phyloP scores from a whole-genome alignment of 371 early-diverging fungal species.

The Mortierella sp. region DNA sequence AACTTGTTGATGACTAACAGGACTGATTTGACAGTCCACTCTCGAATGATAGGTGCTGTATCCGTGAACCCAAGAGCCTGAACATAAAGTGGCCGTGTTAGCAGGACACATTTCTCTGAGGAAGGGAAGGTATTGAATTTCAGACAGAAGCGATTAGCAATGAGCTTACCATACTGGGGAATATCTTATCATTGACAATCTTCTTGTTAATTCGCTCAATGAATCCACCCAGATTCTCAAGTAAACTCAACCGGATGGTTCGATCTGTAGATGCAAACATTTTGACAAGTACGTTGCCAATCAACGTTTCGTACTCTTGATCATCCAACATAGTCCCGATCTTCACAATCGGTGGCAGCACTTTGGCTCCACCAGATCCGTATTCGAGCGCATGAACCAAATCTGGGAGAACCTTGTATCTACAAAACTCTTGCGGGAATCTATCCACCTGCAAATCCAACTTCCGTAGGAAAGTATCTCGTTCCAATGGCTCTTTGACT shows the following conservation, averaged over 20 bases:
- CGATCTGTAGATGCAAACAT: slow-evolving; percentile 94
- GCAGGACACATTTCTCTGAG: background rate
- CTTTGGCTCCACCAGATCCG: slow-evolving; percentile 92
- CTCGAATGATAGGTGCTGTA: slow-evolving; percentile 90
- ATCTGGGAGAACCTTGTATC: slow-evolving; percentile 92
- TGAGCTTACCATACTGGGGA: slow-evolving; percentile 78
- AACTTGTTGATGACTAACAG: slow-evolving; percentile 73
- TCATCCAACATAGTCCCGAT: slow-evolving; percentile 81
- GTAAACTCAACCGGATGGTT: slow-evolving; percentile 85
- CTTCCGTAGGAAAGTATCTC: slow-evolving; percentile 80
- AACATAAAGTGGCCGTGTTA: background rate
- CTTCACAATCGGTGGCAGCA: slow-evolving; percentile 85
- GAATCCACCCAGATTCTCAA: slow-evolving; percentile 84
- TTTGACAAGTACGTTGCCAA: slow-evolving; percentile 83
- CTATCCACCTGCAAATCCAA: slow-evolving; percentile 63
- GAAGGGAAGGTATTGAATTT: background rate
- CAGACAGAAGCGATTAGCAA: background rate
- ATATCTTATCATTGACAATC: slow-evolving; percentile 86
- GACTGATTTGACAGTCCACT: slow-evolving; percentile 90
- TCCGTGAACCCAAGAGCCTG: slow-evolving; percentile 92
- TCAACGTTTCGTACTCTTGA: slow-evolving; percentile 77
- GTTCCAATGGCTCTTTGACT: slow-evolving; percentile 87
- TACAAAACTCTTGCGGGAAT: slow-evolving; percentile 87
- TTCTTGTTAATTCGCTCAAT: slow-evolving; percentile 78
- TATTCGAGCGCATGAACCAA: slow-evolving; percentile 91